These are phyloP conservation scores for Pharnaceum exiguum DNA, from an alignment of 148 eudicot genomes.

Conservation along the genomic window DNA sequence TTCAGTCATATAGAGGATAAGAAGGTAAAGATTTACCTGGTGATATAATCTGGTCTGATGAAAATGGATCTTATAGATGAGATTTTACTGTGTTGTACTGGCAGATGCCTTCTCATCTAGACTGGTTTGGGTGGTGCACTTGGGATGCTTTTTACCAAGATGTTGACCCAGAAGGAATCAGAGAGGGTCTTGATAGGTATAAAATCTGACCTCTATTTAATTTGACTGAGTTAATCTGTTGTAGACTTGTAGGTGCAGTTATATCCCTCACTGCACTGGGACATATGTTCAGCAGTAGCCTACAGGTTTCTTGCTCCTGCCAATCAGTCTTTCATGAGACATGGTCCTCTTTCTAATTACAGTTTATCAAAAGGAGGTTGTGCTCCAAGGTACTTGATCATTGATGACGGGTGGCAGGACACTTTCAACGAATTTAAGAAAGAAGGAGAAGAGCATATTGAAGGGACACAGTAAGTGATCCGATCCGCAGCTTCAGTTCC, in stretches of 20 bases:
- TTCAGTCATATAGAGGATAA: slow-evolving; percentile 50
- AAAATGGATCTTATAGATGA: too few relatives aligned
- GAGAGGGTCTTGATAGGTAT: slow-evolving; percentile 54
- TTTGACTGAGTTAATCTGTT: neutral
- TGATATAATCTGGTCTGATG: too few relatives aligned
- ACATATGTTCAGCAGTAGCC: neutral
- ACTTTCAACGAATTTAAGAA: slow-evolving; percentile 39
- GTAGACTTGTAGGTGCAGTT: neutral
- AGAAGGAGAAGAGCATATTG: slow-evolving; percentile 36
- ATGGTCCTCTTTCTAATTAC: slow-evolving; percentile 6
- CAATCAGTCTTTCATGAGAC: neutral
- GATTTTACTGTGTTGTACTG: neutral
- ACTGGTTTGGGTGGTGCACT: slow-evolving; percentile 75
- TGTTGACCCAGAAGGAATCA: slow-evolving; percentile 49
- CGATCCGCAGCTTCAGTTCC: neutral
- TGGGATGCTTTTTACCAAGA: slow-evolving; percentile 72
- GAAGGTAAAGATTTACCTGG: slow-evolving; percentile 59
- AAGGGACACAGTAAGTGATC: slow-evolving; percentile 42
- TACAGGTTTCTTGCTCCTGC: neutral
- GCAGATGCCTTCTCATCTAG: slow-evolving; percentile 54
- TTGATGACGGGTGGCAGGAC: slow-evolving; percentile 76
- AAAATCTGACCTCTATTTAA: neutral
- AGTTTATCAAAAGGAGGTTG: slow-evolving; percentile 55
- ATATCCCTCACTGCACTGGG: neutral
- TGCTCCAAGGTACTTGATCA: slow-evolving; percentile 52